These are phyloP conservation scores for Ogataea naganishii DNA, from an alignment of 805 yeast species.

Conservation along the genomic window DNA sequence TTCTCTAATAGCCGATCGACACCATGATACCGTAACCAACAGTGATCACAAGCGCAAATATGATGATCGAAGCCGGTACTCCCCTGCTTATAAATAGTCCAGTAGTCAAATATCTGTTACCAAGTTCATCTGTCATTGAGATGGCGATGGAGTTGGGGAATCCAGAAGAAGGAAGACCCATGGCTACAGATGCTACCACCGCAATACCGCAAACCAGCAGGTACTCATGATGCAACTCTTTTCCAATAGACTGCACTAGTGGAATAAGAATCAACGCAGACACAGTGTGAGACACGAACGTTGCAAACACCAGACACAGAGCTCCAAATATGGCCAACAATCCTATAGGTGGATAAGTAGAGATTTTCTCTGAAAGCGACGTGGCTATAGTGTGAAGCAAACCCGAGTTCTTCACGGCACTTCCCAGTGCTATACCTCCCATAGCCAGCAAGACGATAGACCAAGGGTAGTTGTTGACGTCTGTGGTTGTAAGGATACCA, in stretches of 20 bases:
- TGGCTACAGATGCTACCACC: slow-evolving; percentile 43
- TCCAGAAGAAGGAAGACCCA: slow-evolving; percentile 49
- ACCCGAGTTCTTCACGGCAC: slow-evolving; percentile 41
- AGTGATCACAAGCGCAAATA: slow-evolving; percentile 34
- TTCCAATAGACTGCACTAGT: slow-evolving; percentile 40
- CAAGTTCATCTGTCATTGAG: slow-evolving; percentile 45
- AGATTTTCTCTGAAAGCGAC: slow-evolving; percentile 33
- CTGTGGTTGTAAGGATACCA: slow-evolving; percentile 37
- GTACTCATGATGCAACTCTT: slow-evolving; percentile 35
- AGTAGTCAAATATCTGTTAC: slow-evolving; percentile 40
- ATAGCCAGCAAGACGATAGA: slow-evolving; percentile 44
- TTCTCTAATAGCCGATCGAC: slow-evolving; percentile 15
- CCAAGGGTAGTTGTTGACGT: slow-evolving; percentile 46
- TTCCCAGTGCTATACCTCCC: slow-evolving; percentile 49
- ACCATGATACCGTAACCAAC: slow-evolving; percentile 42
- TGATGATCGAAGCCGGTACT: slow-evolving; percentile 39
- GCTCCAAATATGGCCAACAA: slow-evolving; percentile 40
- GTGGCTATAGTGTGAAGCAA: slow-evolving; percentile 36
- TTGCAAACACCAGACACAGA: slow-evolving; percentile 41
- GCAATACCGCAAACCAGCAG: slow-evolving; percentile 41
- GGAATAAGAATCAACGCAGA: slow-evolving; percentile 46
- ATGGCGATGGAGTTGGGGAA: slow-evolving; percentile 52
- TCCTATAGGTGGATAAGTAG: slow-evolving; percentile 33
- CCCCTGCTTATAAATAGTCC: slow-evolving; percentile 43
- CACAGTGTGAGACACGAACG: slow-evolving; percentile 47